Conservation (phyloP, 768 basidiomycete genomes). For the Tylopilus balloui region DNA sequence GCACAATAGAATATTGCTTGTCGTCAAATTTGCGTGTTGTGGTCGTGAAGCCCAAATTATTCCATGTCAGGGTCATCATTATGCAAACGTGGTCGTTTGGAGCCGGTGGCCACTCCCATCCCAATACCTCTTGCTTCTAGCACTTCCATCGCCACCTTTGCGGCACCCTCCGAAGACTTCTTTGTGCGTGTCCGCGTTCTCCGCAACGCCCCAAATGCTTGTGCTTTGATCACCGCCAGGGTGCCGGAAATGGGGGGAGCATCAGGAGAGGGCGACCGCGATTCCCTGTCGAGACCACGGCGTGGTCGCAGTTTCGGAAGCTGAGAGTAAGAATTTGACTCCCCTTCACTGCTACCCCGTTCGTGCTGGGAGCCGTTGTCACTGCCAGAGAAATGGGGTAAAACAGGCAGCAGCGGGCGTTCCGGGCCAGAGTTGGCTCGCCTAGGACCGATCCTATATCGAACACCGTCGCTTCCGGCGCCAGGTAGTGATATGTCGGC, state of each 20-base stretch:
- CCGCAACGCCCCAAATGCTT: constrained; percentile 81
- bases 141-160: constrained; percentile 75
- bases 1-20: constrained; percentile 29
- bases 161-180: constrained; percentile 66
- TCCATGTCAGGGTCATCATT: constrained; percentile 48
- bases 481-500: constrained; percentile 62
- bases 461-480: constrained; percentile 49
- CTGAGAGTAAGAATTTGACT: constrained; percentile 39
- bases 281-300: constrained; percentile 44
- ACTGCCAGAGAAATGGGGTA: constrained; percentile 47
- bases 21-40: constrained; percentile 15
- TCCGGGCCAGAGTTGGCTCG: constrained; percentile 48
- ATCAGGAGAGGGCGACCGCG: constrained; percentile 45
- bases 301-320: constrained; percentile 45
- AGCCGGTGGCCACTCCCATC: constrained; percentile 39
- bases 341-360: constrained; percentile 54
- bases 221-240: constrained; percentile 86
- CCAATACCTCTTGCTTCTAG: constrained; percentile 74
- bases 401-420: constrained; percentile 42
- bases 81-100: constrained; percentile 45
- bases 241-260: constrained; percentile 64
- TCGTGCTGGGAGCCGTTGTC: constrained; percentile 51
- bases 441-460: constrained; percentile 53
- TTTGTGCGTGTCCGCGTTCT: constrained; percentile 72
- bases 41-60: constrained; percentile 15